phyloP scores from a whole-genome alignment of 1,284 basidiomycete species.

The Leucoagaricus sp. region DNA sequence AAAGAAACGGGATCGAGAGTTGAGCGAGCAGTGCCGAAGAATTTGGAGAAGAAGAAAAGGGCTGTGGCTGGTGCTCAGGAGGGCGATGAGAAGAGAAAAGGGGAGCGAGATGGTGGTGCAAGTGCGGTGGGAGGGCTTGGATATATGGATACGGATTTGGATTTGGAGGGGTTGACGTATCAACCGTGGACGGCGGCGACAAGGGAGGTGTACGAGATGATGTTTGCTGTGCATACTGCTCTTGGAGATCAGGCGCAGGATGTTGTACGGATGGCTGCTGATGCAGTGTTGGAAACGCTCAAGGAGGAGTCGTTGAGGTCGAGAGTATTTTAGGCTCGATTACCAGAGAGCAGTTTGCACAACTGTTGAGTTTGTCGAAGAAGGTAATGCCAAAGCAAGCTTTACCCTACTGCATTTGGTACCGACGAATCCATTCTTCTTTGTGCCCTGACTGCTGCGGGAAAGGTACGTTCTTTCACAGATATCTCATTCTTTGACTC shows the following conservation, averaged over 20 bases:
- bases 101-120: constrained; percentile 62
- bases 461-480: constrained; percentile 68
- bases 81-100: constrained; percentile 42
- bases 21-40: constrained; percentile 81
- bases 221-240: constrained; percentile 81
- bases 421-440: constrained; percentile 94
- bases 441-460: constrained; percentile 98
- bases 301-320: constrained; percentile 96
- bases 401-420: constrained; percentile 93
- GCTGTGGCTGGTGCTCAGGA: constrained; percentile 46
- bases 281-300: constrained; percentile 86
- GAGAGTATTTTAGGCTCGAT: constrained; percentile 78
- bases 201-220: constrained; percentile 92
- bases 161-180: no score
- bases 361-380: constrained; percentile 87
- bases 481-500: constrained; percentile 13
- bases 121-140: constrained; percentile 64
- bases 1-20: constrained; percentile 95
- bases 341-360: constrained; percentile 79
- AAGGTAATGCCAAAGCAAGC: constrained; percentile 96
- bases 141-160: constrained; percentile 89
- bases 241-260: constrained; percentile 97
- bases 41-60: constrained; percentile 96
- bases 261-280: constrained; percentile 92
- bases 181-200: constrained; percentile 91